Percentiles rank a stretch among this genome's conserved stretches.
Conservation (phyloP, 805 yeast genomes). For the Saturnispora serradocipensis region DNA sequence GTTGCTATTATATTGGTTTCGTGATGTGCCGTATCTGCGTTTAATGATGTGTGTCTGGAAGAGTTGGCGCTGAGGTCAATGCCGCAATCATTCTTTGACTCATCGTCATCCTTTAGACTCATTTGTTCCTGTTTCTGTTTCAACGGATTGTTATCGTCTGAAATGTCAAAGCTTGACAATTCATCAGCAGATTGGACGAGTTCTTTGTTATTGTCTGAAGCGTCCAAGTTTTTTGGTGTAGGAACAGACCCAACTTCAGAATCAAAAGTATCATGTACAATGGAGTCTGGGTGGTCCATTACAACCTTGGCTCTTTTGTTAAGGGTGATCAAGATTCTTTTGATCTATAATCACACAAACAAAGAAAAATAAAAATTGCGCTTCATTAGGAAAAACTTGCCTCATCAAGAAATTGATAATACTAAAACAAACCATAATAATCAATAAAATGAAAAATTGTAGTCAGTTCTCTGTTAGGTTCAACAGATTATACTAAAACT, state of each 20-base stretch:
- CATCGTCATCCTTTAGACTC: background rate
- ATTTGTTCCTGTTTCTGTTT: background rate
- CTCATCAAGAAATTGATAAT: background rate
- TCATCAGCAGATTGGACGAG: slow-evolving; percentile 8
- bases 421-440: too few species aligned
- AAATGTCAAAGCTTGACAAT: slow-evolving; percentile 14
- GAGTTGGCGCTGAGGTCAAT: background rate
- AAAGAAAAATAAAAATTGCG: background rate
- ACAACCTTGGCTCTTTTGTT: background rate
- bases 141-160: slow-evolving; percentile 5
- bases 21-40: background rate
- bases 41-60: slow-evolving; percentile 1
- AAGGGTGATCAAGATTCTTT: background rate
- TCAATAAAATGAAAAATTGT: too few species aligned
- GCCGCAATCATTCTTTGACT: background rate
- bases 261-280: background rate
- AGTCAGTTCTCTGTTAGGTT: too few species aligned
- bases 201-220: background rate
- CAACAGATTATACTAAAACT: too few species aligned
- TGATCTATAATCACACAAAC: background rate
- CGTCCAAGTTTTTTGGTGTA: background rate
- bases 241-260: background rate
- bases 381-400: background rate
- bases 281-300: background rate
- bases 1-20: slow-evolving; percentile 2